Evolutionary conservation across 2,329 filamentous ascomycete species (phyloP), one percentile per base, ranked within the genome.

Genomic region (Zymoseptoria crescenta): DNA sequence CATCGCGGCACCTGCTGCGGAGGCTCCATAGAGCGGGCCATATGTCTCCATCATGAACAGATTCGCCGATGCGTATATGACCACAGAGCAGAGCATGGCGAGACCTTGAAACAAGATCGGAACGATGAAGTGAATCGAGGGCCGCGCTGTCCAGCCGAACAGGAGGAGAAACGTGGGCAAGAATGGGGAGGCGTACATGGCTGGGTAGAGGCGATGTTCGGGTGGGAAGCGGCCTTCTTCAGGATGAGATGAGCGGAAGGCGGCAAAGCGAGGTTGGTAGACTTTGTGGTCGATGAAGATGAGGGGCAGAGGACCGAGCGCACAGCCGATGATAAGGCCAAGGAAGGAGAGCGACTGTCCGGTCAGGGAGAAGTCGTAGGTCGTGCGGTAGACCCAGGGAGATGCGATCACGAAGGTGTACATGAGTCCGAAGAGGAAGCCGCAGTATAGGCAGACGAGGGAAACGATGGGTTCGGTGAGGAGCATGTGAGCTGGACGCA

Each of bases 31-130:
- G 2, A 72, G 60, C 1, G 74, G 69, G 1, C 74, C 74, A 49
- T 75, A 76, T 3, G 72, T 66, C 54, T 76, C 74, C 56, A 76
- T 67, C 68, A 75, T 72, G 64, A 74, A 77, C 41, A 74, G 59
- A 41, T 73, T 73, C n/a, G 67, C 66, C 0, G 71, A 65, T 7
- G 71, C 69, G 58, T 75, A 76, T 52, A 69, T 61, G 41, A 67
- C 57, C 1, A 67, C 30, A 30, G 64, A 67, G 19, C 59, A 59
- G 13, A 61, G 57, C 48, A 61, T 67, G 21, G 61, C 63, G 9
- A 66, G 29, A 9, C 49, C 61, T 51, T 68, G 64, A 52, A 68
- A 65, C 8, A 66, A 35, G 1, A 74, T 72, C 1, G 70, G 69
- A n/a, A 72, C 71, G 24, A 75, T 74, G 74, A 74, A 76, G 62